Base-by-base conservation (phyloP, 768 basidiomycete species). In the Hygrocybe punicea region DNA sequence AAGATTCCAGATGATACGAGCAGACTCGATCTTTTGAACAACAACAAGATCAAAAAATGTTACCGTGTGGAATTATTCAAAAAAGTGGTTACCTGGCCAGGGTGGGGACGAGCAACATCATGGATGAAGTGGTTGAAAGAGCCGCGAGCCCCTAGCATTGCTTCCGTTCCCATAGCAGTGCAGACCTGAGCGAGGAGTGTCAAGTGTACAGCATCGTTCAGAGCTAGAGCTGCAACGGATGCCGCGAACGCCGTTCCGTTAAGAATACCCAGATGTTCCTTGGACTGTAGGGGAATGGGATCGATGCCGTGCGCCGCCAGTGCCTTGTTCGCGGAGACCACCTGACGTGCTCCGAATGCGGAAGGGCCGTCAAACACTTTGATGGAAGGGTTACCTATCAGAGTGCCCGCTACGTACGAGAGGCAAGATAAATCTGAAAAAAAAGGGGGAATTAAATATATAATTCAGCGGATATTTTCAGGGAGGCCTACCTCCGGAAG, bases 121-220 rank as follows among this genome's bases (percentile, higher is more conserved):
- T 91, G 89, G 55, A 91, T 87, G 74, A 91, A 92, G 1, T 84
- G 74, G 13, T 77, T 82, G 63, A 82, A 86, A 21, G 83, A 84
- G 25, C 78, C 85, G 40, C 81, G 80, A 7, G 81, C 78, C 19
- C 90, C 90, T 33, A 80, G 70, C 33, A 92, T 77, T 14, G 88
- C 89, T 65, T 92, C 90, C 1, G 85, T 86, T 21, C 87, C 86
- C 81, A 92, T 82, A 0, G 89, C 89, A 2, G 89, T 91, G 68
- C 83, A 84, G 4, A 88, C 81, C 69, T 89, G 86, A 1, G 87
- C 77, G 14, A 87, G 70, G 14, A 87, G 69, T n/a, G 81, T 72
- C 21, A 86, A 71, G 61, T 86, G 83, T 17, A 83, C 77, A n/a
- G 87, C 84, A 55, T 91, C 88, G 60, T 86, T 81, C 33, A 91